Evolutionary conservation across 1,284 basidiomycete genomes (phyloP), one percentile per base, ranked within the genome.

Genomic region (Malassezia restricta): DNA sequence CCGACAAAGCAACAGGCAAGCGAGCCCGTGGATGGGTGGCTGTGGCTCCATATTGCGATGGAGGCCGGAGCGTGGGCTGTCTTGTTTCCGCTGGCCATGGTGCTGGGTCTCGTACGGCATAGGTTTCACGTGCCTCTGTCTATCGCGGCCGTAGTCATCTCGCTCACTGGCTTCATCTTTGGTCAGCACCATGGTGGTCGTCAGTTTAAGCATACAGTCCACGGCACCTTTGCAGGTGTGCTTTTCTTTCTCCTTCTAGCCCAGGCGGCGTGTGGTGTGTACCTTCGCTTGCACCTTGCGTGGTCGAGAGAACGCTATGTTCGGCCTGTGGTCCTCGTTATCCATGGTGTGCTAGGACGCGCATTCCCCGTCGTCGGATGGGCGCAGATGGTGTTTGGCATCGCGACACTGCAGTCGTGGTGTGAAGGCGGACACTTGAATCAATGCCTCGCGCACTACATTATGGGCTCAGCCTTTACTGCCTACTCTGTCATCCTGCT

Each of bases 241-340:
- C 43, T 73, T 29, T 56, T 73, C 40, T 56, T 65, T 43, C 59
- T 64, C 37, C 56, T 74, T 9, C 49, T 52, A 3, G 58, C 58
- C 1, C 91, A 95, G 75, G 77, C 85, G 7, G 67, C 71, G 14
- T 77, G 87, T 46, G 91, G 91, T 6, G 79, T 90, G 54, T 96
- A 94, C 74, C 82, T 96, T 58, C 95, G 92, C 75, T 76, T 92
- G 4, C 92, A 96, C 74, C 82, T 95, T 17, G 79, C 90, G 58
- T 68, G 66, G 66, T 39, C 47, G n/a, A 55, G 52, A 3, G 87
- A 95, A 74, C 77, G 78, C 57, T 80, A 80, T 1, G 66, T 90
- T 8, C 79, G 90, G 24, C 85, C 85, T 0, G 84, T 79, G 64
- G 80, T 84, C 6, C 84, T 89, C 11, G 75, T 77, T 8, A 73